These are phyloP conservation scores for Nicotiana noctiflora DNA, from an alignment of 257 asterid genomes.

Conservation along the genomic window DNA sequence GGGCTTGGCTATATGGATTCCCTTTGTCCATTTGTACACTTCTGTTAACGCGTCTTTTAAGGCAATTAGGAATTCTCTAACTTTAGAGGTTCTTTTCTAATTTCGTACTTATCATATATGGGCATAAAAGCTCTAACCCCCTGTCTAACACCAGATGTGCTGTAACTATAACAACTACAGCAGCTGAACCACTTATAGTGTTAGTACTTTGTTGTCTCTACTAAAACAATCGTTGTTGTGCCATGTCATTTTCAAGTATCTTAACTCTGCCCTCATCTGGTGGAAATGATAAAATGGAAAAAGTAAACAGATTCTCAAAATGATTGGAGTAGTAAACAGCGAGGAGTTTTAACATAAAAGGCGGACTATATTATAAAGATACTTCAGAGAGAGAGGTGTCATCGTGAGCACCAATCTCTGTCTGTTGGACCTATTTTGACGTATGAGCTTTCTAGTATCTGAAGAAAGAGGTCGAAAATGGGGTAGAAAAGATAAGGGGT, in stretches of 20 bases:
- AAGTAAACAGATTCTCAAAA: background rate
- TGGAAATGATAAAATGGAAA: background rate
- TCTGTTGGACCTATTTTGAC: background rate
- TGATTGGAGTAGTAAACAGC: background rate
- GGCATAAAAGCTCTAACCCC: background rate
- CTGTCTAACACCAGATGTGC: background rate
- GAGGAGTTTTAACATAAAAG: background rate
- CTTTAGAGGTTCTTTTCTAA: background rate
- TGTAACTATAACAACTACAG: background rate
- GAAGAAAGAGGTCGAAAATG: background rate
- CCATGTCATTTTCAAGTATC: background rate
- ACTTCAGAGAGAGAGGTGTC: background rate
- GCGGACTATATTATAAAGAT: too few relatives aligned
- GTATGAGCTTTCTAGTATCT: background rate
- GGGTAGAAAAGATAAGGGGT: background rate
- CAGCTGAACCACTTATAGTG: background rate
- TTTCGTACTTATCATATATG: background rate
- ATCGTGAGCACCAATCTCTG: background rate
- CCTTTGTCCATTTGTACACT: background rate
- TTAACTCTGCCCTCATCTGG: background rate
- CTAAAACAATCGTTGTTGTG: background rate
- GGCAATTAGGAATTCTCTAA: background rate
- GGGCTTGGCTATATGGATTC: background rate
- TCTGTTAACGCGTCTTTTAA: background rate
- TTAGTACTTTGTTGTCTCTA: background rate